These are phyloP conservation scores for Vicia sativa DNA, from an alignment of 306 rosid genomes.

Conservation along the genomic window DNA sequence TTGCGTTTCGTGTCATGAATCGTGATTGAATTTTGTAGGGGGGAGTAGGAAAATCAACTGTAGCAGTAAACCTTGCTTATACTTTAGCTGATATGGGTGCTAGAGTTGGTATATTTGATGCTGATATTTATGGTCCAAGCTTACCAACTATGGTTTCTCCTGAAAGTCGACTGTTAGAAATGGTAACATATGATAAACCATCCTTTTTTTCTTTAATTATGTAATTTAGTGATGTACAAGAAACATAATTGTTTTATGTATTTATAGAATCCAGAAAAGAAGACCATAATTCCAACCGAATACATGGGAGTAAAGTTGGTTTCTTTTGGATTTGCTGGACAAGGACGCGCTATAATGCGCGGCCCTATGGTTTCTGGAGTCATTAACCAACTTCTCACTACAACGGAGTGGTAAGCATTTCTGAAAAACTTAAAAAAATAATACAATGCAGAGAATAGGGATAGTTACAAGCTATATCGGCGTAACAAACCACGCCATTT, in stretches of 20 bases:
- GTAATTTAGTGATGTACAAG: constrained; percentile 30
- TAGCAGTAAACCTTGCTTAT: constrained; percentile 92
- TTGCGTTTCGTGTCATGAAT: background rate
- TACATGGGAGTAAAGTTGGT: constrained; percentile 93
- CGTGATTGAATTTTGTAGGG: constrained; percentile 60
- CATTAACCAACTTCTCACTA: constrained; percentile 88
- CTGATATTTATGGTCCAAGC: constrained; percentile 99
- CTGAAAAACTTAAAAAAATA: constrained; percentile 10
- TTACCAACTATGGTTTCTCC: constrained; percentile 99
- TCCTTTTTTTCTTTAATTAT: constrained; percentile 17
- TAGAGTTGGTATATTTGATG: constrained; percentile 96
- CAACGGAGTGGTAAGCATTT: constrained; percentile 77
- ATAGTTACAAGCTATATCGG: constrained; percentile 19
- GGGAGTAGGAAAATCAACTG: constrained; percentile 95
- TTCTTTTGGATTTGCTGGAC: constrained; percentile 97
- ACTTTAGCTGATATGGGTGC: constrained; percentile 99
- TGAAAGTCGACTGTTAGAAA: constrained; percentile 76
- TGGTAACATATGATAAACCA: constrained; percentile 56
- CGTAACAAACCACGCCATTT: constrained; percentile 24
- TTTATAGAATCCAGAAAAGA: constrained; percentile 81
- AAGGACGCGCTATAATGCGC: constrained; percentile 98
- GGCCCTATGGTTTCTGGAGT: constrained; percentile 99
- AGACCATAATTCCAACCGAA: constrained; percentile 89
- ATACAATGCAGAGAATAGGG: constrained; percentile 16
- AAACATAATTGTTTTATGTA: constrained; percentile 38